These are phyloP conservation scores for Mucor indicus DNA, from an alignment of 371 early-diverging fungal genomes.

Conservation along the genomic window DNA sequence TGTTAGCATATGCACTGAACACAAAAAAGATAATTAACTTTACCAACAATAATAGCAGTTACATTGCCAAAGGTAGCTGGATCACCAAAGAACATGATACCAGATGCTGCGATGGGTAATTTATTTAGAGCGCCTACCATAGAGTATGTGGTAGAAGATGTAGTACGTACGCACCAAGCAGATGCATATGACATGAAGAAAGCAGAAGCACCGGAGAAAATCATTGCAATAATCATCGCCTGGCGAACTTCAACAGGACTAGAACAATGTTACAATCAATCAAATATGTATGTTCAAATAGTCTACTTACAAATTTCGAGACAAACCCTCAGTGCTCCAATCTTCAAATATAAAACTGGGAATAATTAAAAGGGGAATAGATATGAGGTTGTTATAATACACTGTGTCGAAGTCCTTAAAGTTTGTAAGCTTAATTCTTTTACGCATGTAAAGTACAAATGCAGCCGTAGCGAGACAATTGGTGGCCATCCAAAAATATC, in stretches of 20 bases:
- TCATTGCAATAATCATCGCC: conserved; percentile 63
- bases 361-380: conserved; percentile 81
- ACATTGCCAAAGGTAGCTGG: conserved; percentile 81
- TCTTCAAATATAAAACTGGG: conserved; percentile 82
- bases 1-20: no score
- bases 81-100: conserved; percentile 94
- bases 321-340: conserved; percentile 53
- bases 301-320: conserved; percentile 53
- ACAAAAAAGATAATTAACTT: no score
- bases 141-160: conserved; percentile 94
- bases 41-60: conserved; percentile 71
- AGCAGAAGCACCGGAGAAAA: conserved; percentile 82
- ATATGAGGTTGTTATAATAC: conserved; percentile 92
- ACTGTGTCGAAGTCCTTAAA: conserved; percentile 97
- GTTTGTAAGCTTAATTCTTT: conserved; percentile 77
- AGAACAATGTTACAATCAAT: neutral
- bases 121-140: conserved; percentile 99
- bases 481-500: conserved; percentile 84
- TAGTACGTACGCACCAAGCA: conserved; percentile 94
- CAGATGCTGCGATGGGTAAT: conserved; percentile 93
- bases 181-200: conserved; percentile 92
- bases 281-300: neutral
- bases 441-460: conserved; percentile 91
- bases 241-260: conserved; percentile 49
- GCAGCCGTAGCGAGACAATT: conserved; percentile 94